Evolutionary conservation across 202 grass and related monocot genomes (phyloP).

Genomic region (Schoenoplectus tabernaemontani): DNA sequence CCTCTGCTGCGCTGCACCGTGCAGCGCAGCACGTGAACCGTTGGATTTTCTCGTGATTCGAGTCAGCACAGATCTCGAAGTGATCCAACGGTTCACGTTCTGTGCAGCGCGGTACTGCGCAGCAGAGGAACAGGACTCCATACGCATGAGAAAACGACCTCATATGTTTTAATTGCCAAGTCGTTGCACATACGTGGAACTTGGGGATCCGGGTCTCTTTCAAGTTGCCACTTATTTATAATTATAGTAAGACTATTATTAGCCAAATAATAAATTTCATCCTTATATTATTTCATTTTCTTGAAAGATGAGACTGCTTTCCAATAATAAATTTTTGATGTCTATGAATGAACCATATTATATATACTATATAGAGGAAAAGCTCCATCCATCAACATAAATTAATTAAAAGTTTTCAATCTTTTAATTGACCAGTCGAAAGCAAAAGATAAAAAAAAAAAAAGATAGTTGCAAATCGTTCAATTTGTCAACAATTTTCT

Average conservation of each 20-base stretch:
- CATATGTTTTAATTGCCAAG: background rate
- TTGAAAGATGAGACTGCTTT: background rate
- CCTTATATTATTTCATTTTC: background rate
- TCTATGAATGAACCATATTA: background rate
- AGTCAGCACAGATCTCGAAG: too few species aligned
- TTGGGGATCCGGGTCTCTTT: conserved; percentile 17
- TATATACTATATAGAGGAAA: background rate
- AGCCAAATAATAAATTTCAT: background rate
- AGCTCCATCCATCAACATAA: background rate
- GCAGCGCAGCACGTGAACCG: too few species aligned
- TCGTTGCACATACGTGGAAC: background rate
- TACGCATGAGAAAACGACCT: too few species aligned
- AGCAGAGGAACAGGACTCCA: too few species aligned
- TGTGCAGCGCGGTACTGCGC: too few species aligned
- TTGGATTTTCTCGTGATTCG: too few species aligned
- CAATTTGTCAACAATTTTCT: background rate
- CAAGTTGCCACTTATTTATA: background rate
- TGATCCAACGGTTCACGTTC: too few species aligned
- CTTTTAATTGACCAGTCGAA: background rate
- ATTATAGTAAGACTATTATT: background rate
- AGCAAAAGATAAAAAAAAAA: background rate
- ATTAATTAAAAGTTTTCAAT: background rate
- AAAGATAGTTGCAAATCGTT: background rate
- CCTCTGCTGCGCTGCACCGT: too few species aligned
- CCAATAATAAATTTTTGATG: background rate